A percentile compares a stretch with the other conserved stretches of the same genome.
These are phyloP conservation scores for Novymonas esmeraldas DNA, from an alignment of 208 protist species.

Conservation along the genomic window DNA sequence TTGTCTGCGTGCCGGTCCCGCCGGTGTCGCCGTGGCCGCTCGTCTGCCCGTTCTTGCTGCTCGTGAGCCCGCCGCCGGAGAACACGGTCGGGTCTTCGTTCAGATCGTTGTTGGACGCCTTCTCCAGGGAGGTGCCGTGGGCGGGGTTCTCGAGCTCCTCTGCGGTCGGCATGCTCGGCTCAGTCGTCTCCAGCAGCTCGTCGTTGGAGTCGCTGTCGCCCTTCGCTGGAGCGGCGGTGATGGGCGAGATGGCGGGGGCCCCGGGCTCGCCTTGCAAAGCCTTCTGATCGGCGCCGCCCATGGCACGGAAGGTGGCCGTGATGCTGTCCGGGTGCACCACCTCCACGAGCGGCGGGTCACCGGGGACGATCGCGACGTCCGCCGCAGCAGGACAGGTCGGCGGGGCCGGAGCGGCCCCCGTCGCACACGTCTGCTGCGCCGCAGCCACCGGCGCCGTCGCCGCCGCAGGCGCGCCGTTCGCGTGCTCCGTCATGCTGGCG, in stretches of 20 bases:
- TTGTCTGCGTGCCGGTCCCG: conserved; percentile 8
- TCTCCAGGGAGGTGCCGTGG: background rate
- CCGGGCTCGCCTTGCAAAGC: conserved; percentile 8
- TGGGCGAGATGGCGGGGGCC: conserved; percentile 4
- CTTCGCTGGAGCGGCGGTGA: background rate
- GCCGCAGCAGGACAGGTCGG: too few species aligned
- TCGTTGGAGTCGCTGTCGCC: conserved; percentile 1
- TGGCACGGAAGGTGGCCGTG: conserved; percentile 14
- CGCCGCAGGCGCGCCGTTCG: too few species aligned
- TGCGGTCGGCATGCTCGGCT: background rate
- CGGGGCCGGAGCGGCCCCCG: too few species aligned
- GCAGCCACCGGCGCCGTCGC: too few species aligned
- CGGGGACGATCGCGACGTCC: too few species aligned
- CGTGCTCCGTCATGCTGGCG: background rate
- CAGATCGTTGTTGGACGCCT: background rate
- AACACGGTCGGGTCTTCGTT: conserved; percentile 3
- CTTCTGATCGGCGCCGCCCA: conserved; percentile 6
- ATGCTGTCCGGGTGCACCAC: conserved; percentile 11
- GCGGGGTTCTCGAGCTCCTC: conserved; percentile 1
- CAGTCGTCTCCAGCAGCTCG: background rate
- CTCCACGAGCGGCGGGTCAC: background rate
- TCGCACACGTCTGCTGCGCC: too few species aligned
- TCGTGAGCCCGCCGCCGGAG: conserved; percentile 16
- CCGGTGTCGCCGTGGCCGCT: conserved; percentile 6
- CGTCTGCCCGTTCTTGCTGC: conserved; percentile 18